Conservation (phyloP, 2,329 filamentous ascomycete species). For the Talaromyces sp. region DNA sequence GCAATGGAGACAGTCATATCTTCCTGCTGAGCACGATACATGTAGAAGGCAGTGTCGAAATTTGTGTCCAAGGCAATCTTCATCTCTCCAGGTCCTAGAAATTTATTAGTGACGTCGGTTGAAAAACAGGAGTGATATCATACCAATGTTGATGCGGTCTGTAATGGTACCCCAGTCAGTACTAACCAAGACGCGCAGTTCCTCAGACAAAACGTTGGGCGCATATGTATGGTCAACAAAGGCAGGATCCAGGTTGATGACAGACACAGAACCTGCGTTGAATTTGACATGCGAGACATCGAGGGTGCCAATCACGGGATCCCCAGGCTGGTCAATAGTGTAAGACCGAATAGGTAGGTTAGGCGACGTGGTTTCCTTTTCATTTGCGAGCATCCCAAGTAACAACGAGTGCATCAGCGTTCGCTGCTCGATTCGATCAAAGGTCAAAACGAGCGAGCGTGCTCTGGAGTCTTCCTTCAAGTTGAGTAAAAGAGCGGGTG, state of each 20-base stretch:
- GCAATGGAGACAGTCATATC: conserved; percentile 73
- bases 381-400: conserved; percentile 63
- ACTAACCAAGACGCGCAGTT: conserved; percentile 68
- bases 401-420: conserved; percentile 66
- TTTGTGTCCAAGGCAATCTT: conserved; percentile 61
- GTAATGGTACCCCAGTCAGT: conserved; percentile 72
- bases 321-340: conserved; percentile 50
- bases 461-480: conserved; percentile 61
- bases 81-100: conserved; percentile 61
- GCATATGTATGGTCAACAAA: conserved; percentile 52
- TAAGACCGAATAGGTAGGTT: conserved; percentile 64
- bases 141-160: conserved; percentile 73
- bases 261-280: conserved; percentile 33
- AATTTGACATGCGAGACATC: conserved; percentile 31
- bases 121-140: not conserved
- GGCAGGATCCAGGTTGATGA: conserved; percentile 66
- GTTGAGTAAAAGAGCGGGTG: conserved; percentile 64
- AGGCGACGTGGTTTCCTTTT: conserved; percentile 64
- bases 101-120: conserved; percentile 12
- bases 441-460: conserved; percentile 71
- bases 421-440: conserved; percentile 67
- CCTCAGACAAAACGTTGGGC: conserved; percentile 69
- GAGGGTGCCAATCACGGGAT: conserved; percentile 24
- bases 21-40: conserved; percentile 67
- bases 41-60: conserved; percentile 56